These are phyloP conservation scores for Salix exigua DNA, from an alignment of 345 rosid species.

Conservation along the genomic window DNA sequence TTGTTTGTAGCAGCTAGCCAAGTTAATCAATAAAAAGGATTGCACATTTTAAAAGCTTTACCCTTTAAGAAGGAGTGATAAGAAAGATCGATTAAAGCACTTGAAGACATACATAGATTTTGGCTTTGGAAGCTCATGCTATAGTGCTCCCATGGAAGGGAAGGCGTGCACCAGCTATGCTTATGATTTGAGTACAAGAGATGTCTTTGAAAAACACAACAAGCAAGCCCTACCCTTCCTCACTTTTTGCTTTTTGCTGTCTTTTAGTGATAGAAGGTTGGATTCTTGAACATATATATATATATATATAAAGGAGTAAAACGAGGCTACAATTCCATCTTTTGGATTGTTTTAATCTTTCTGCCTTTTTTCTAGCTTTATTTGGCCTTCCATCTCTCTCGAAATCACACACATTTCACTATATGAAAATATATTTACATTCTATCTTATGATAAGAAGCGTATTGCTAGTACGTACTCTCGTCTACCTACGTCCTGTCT, in stretches of 20 bases:
- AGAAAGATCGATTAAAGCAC: no score
- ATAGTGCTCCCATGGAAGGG: slow-evolving; percentile 8
- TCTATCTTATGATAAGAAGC: no score
- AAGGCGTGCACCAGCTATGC: slow-evolving; percentile 50
- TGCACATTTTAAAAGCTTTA: no score
- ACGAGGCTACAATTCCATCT: background rate
- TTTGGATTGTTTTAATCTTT: background rate
- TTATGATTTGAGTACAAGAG: slow-evolving; percentile 40
- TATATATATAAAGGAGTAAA: no score
- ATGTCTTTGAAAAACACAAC: slow-evolving; percentile 37
- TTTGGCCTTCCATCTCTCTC: background rate
- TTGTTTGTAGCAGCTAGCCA: no score
- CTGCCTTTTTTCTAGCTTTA: background rate
- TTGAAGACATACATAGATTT: no score
- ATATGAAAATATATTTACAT: no score
- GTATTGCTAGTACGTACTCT: no score
- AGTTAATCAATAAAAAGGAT: no score
- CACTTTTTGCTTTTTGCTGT: slow-evolving; percentile 17
- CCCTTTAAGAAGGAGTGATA: no score
- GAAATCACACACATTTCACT: no score
- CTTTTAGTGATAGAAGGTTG: background rate
- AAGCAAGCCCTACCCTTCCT: slow-evolving; percentile 34
- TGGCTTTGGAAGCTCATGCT: slow-evolving; percentile 11
- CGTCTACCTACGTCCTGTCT: no score
- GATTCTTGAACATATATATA: background rate